A percentile compares a stretch with the other conserved stretches of the same genome.
Evolutionary conservation across 345 rosid genomes (phyloP).

Genomic region (Tarenaya hassleriana): DNA sequence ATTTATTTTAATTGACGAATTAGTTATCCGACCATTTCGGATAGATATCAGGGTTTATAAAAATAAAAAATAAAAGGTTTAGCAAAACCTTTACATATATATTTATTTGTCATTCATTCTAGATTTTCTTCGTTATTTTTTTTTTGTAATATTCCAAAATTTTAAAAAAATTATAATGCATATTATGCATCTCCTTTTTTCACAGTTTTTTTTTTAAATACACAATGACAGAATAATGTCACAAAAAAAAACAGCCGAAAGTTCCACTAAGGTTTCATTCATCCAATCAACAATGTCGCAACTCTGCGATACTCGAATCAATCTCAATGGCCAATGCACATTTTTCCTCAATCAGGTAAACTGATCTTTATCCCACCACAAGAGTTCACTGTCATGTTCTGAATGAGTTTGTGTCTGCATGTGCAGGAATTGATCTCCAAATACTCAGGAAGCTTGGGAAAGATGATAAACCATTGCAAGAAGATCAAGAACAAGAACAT

Average conservation of each 20-base stretch:
- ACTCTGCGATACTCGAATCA: constrained; percentile 43
- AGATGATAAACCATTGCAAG: constrained; percentile 43
- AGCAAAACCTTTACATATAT: not conserved
- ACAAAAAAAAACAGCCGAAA: constrained; percentile 13
- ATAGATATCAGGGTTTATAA: too few species aligned
- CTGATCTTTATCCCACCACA: not conserved
- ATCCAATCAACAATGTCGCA: constrained; percentile 37
- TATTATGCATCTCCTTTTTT: too few species aligned
- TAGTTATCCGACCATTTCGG: too few species aligned
- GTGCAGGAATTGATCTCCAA: constrained; percentile 46
- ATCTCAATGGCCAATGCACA: constrained; percentile 35
- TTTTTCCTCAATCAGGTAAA: constrained; percentile 59
- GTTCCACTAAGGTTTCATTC: constrained; percentile 20
- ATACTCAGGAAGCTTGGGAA: constrained; percentile 52
- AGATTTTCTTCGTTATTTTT: too few species aligned
- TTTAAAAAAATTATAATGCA: too few species aligned
- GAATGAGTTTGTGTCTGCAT: not conserved
- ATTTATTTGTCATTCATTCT: not conserved
- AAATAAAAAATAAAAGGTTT: not conserved
- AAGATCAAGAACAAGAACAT: constrained; percentile 35
- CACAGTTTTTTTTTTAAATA: constrained; percentile 23
- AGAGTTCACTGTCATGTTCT: not conserved
- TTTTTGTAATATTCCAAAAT: too few species aligned
- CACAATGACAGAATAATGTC: constrained; percentile 18
- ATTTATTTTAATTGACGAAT: not conserved